Evolutionary conservation across 2,329 filamentous ascomycete genomes (phyloP).

Genomic region (Neonectria punicea): DNA sequence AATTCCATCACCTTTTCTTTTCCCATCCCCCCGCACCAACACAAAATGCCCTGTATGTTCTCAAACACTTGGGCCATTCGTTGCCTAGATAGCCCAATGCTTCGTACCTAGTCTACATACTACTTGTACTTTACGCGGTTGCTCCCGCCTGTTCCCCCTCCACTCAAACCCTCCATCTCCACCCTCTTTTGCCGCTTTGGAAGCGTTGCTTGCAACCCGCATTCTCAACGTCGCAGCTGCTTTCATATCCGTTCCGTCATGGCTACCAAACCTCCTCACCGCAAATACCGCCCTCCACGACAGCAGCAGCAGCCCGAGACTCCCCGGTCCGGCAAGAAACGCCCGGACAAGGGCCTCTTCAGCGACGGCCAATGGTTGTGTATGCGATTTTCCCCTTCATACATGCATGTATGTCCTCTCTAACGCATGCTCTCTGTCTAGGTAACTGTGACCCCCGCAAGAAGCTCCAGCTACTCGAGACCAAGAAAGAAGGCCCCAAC

Average conservation of each 20-base stretch:
- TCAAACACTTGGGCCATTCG: background rate
- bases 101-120: too few species aligned
- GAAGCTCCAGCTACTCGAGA: constrained; percentile 48
- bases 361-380: constrained; percentile 51
- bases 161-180: background rate
- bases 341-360: constrained; percentile 47
- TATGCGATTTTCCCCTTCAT: constrained; percentile 34
- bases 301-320: constrained; percentile 30
- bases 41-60: too few species aligned
- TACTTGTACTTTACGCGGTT: background rate
- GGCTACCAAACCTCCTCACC: constrained; percentile 3
- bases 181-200: background rate
- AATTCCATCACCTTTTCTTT: background rate
- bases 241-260: background rate
- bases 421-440: constrained; percentile 28
- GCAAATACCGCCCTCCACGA: constrained; percentile 7
- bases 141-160: background rate
- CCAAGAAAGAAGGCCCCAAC: constrained; percentile 52
- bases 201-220: too few species aligned
- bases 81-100: too few species aligned
- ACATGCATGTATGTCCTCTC: background rate
- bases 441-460: constrained; percentile 57
- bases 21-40: too few species aligned
- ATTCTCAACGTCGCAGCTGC: background rate
- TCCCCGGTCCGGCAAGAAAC: constrained; percentile 44